Percentiles rank a stretch among this genome's conserved stretches.
Evolutionary conservation across 2,329 filamentous ascomycete species (phyloP).

Genomic region (Pseudonectria foliicola): DNA sequence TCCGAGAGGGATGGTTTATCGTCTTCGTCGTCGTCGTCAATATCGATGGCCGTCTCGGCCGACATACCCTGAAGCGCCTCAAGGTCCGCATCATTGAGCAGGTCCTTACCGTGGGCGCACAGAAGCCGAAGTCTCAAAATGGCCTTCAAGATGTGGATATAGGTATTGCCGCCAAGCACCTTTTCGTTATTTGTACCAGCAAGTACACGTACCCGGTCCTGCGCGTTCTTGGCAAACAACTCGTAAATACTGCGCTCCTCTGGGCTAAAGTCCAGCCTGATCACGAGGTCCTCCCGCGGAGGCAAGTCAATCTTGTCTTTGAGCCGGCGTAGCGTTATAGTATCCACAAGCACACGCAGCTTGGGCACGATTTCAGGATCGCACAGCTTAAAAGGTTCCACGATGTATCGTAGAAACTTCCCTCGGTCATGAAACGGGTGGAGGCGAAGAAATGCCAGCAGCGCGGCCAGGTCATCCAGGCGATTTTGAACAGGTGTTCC

Average conservation of each 20-base stretch:
- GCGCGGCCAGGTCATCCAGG: slow-evolving; percentile 78
- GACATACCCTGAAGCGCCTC: slow-evolving; percentile 73
- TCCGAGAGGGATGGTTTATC: slow-evolving; percentile 52
- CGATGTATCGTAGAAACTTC: slow-evolving; percentile 72
- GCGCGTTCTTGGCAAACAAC: slow-evolving; percentile 74
- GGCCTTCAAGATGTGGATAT: slow-evolving; percentile 86
- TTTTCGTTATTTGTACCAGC: slow-evolving; percentile 50
- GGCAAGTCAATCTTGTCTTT: slow-evolving; percentile 89
- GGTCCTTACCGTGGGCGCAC: slow-evolving; percentile 88
- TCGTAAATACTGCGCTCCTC: slow-evolving; percentile 76
- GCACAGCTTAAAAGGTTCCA: slow-evolving; percentile 78
- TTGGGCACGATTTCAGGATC: slow-evolving; percentile 79
- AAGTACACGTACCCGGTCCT: slow-evolving; percentile 72
- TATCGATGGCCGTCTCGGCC: slow-evolving; percentile 78
- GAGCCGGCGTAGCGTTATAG: slow-evolving; percentile 83
- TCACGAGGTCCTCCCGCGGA: slow-evolving; percentile 61
- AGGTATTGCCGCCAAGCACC: slow-evolving; percentile 74
- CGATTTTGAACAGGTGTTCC: slow-evolving; percentile 94
- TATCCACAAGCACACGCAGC: slow-evolving; percentile 82
- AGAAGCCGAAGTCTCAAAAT: slow-evolving; percentile 85
- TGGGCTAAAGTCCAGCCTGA: slow-evolving; percentile 66
- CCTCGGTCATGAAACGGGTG: slow-evolving; percentile 75
- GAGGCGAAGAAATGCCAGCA: slow-evolving; percentile 79
- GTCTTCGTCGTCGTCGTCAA: slow-evolving; percentile 70
- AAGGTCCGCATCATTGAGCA: slow-evolving; percentile 78